Evolutionary conservation across 2,329 filamentous ascomycete genomes (phyloP).

Genomic region (Trichoderma sp.): DNA sequence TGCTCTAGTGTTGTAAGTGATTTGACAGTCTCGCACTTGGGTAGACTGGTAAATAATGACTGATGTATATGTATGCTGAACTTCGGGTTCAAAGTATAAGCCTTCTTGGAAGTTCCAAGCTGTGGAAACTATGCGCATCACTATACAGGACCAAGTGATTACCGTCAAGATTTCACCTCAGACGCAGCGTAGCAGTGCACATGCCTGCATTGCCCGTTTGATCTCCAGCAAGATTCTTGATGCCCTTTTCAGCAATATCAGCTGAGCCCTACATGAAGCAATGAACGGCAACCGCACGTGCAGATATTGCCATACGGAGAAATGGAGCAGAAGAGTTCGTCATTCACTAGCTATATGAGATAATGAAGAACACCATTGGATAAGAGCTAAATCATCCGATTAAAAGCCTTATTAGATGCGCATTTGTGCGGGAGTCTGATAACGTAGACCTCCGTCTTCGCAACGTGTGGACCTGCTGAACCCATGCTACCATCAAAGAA

Average conservation of each 20-base stretch:
- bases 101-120: not conserved
- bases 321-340: not conserved
- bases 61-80: not conserved
- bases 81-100: not conserved
- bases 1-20: not conserved
- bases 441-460: slow-evolving; percentile 8
- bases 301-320: not conserved
- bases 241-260: not conserved
- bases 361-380: not conserved
- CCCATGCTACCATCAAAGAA: not conserved
- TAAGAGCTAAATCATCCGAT: not conserved
- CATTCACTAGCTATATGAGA: not conserved
- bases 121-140: not conserved
- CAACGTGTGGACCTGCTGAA: not conserved
- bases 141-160: not conserved
- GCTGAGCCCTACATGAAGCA: not conserved
- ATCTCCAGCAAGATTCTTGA: not conserved
- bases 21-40: not conserved
- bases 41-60: not conserved
- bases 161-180: not conserved
- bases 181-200: not conserved
- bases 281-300: not conserved
- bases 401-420: not conserved
- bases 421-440: not conserved
- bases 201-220: not conserved